Base-by-base conservation (phyloP, 306 rosid genomes). In the Crotalaria pallida region DNA sequence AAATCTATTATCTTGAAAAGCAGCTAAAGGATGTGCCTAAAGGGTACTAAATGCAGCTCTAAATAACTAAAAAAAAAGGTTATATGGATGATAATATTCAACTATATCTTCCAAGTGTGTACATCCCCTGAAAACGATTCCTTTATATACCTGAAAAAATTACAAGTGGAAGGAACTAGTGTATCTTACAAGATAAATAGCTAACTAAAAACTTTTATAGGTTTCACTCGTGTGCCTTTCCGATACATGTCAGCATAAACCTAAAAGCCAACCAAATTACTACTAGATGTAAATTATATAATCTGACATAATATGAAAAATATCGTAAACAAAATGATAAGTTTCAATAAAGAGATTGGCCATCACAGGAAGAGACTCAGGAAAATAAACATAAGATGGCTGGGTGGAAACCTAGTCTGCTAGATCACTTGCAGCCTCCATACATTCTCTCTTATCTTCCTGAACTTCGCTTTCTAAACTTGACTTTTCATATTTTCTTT, bases 361-460 rank as follows among this genome's bases (percentile, higher is more conserved):
- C 41, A 16, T 29, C 26, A n/a, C 9, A 58, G 26, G 45, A 33
- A 24, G 8, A 33, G 3, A 71, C 33, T 7, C 36, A 6, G 48
- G 17, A 67, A 33, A 43, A 43, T 62, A 13, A 41, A 17, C 21
- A 26, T 34, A 65, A 57, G 40, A 38, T 61, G 58, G 41, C 31
- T 29, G 31, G 67, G 63, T 11, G 31, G 7, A 76, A 57, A 87
- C 89, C 91, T 84, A 81, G 31, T 82, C 69, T 10, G 52, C 70
- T 41, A 76, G 22, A n/a, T 50, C 86, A 67, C 67, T 65, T 8
- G 76, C 73, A 61, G 79, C 69, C 61, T 74, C 80, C 51, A 71
- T 61, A 72, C 47, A 43, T 60, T 59, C 67, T 65, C 81, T 76
- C 50, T 76, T 72, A 58, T 68, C 72, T 41, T 77, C 86, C 48